Conservation (phyloP, 345 rosid genomes). For the Hypericum androsaemum region DNA sequence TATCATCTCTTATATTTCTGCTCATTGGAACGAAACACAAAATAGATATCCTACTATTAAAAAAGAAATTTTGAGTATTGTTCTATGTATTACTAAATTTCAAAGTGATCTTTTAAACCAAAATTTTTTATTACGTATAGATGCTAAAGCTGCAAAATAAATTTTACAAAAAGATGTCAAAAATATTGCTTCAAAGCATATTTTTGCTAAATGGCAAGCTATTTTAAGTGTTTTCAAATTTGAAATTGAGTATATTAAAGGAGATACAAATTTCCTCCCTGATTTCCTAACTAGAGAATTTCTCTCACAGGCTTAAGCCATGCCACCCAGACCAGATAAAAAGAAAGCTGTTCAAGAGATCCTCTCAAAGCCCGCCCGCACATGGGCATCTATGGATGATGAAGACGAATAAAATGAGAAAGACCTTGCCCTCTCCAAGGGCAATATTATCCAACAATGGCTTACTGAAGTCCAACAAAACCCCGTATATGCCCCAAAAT, state of each 20-base stretch:
- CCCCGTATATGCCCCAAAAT: too few species aligned
- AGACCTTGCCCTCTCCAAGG: too few species aligned
- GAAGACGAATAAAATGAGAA: too few species aligned
- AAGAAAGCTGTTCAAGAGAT: too few species aligned
- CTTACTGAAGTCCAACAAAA: too few species aligned
- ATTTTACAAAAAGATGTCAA: slow-evolving; percentile 2
- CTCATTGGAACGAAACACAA: neutral
- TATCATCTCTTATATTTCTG: neutral
- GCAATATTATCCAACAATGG: too few species aligned
- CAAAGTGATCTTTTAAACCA: neutral
- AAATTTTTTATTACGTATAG: neutral
- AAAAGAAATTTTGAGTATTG: too few species aligned
- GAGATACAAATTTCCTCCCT: neutral
- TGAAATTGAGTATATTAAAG: neutral
- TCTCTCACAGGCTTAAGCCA: too few species aligned
- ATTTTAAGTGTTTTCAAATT: neutral
- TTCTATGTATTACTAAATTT: too few species aligned
- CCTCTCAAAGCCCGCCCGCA: too few species aligned
- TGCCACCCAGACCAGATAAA: too few species aligned
- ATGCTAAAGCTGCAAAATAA: neutral
- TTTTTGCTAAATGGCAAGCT: slow-evolving; percentile 3
- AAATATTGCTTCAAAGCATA: neutral
- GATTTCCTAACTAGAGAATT: neutral
- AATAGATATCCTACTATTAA: neutral
- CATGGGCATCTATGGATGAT: too few species aligned